Conservation (phyloP, 139 green algal species). For the Chlamydomonas schloesseri region DNA sequence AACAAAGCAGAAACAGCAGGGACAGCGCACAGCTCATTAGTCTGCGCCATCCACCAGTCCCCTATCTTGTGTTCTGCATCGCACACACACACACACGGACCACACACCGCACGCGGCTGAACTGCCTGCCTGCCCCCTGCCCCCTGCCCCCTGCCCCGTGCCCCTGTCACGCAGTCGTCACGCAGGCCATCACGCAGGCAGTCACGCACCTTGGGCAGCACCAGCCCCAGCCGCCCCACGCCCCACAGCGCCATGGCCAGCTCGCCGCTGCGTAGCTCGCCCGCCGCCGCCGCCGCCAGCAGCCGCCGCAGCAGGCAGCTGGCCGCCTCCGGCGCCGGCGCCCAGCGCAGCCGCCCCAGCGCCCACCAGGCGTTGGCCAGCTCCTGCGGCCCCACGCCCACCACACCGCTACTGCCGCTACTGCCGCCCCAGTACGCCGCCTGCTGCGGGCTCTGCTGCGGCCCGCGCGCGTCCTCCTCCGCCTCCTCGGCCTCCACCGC, state of each 20-base stretch:
- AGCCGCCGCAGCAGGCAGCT: conserved; percentile 4
- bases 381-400: conserved; percentile 13
- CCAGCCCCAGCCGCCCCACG: background rate
- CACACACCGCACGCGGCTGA: no score
- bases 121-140: no score
- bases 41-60: no score
- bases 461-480: background rate
- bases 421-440: background rate
- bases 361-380: conserved; percentile 45
- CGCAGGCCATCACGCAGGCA: no score
- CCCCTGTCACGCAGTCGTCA: no score
- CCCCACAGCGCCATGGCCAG: conserved; percentile 9
- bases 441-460: background rate
- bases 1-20: no score
- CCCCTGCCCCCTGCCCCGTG: no score
- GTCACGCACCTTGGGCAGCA: background rate
- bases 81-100: no score
- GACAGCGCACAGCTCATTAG: no score
- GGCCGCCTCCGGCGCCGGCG: background rate
- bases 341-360: conserved; percentile 41
- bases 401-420: background rate
- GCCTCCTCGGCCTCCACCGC: conserved; percentile 12
- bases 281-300: background rate
- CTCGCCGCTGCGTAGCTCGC: conserved; percentile 12
- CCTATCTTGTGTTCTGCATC: no score